A percentile compares a stretch with the other conserved stretches of the same genome.
Conservation (phyloP, 2,329 filamentous ascomycete genomes). For the Sarocladium kiliense region DNA sequence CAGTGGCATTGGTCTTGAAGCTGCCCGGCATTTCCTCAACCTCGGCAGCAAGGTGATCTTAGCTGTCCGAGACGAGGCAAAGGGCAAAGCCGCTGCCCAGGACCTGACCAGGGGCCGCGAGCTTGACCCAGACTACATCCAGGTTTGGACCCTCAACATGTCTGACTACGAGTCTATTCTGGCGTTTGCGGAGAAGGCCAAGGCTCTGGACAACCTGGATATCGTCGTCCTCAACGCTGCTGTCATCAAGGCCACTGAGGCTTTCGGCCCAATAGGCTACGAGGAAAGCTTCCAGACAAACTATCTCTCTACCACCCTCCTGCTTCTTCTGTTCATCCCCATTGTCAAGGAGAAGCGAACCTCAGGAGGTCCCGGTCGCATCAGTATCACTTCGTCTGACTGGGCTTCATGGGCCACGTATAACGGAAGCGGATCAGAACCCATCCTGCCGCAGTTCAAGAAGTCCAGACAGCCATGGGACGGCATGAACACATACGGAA, state of each 20-base stretch:
- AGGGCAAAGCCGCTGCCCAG: constrained; percentile 32
- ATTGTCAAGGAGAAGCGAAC: constrained; percentile 30
- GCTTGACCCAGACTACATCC: constrained; percentile 25
- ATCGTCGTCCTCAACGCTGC: constrained; percentile 31
- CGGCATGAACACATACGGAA: not conserved
- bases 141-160: constrained; percentile 29
- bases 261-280: constrained; percentile 19
- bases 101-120: constrained; percentile 20
- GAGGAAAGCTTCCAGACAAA: constrained; percentile 46
- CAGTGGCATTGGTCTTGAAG: constrained; percentile 39
- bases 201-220: constrained; percentile 30
- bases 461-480: not conserved
- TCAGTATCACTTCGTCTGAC: constrained; percentile 19
- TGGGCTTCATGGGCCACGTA: constrained; percentile 15
- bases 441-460: constrained; percentile 2
- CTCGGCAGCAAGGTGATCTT: constrained; percentile 34
- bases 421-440: constrained; percentile 5
- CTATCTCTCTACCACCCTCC: constrained; percentile 44
- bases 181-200: constrained; percentile 28
- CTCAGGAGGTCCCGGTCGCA: constrained; percentile 6
- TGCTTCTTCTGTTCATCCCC: constrained; percentile 41
- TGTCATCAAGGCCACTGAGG: constrained; percentile 14
- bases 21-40: constrained; percentile 31
- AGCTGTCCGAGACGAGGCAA: constrained; percentile 31
- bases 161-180: constrained; percentile 30